Base-by-base conservation (phyloP, 495 filamentous ascomycete genomes). In the Podospora fimiseda region DNA sequence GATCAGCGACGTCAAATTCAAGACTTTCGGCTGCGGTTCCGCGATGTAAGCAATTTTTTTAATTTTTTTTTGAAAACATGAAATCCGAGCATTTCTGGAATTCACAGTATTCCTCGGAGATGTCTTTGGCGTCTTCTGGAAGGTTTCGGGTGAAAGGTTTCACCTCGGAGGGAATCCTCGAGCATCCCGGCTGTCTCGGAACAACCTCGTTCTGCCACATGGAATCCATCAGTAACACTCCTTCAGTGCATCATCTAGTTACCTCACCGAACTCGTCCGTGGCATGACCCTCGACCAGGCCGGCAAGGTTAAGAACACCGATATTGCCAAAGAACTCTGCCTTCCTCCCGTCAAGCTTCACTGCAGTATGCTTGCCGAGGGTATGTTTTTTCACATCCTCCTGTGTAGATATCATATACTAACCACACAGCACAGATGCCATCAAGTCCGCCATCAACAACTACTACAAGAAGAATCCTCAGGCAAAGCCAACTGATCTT, bases 391-490 rank as follows among this genome's bases (percentile, higher is more conserved):
- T 21, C n/a, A 9, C 1, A 23, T 11, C 9, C 37, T 9, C 19
- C 24, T 15, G 0, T 24, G 4, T 18, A 30, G 15, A 2, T 40
- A n/a, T 18, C 36, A 40, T 16, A 51, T 51, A 4, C 48, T 56
- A 42, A 40, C 38, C 16, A 4, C 43, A 57, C n/a, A n/a, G n/a
- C n/a, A n/a, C n/a, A n/a, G 61, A 99, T 68, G 94, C 94, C 54
- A 96, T 99, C 81, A 96, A 96, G 74, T 92, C 89, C n/a, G 94
- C 94, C 52, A 96, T 97, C 69, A 86, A 83, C 49, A 92, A 98
- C 70, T 97, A 96, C 78, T 90, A 95, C 77, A 89, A 83, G 66
- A 97, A 97, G 81, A 92, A 89, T 78, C 87, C 89, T 51, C 80
- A 85, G 36, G 81, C 81, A n/a, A 76, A 77, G 54, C 51, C 73